A percentile compares a stretch with the other conserved stretches of the same genome.
Evolutionary conservation across 768 basidiomycete species (phyloP).

Genomic region (Daedaleopsis nitida): DNA sequence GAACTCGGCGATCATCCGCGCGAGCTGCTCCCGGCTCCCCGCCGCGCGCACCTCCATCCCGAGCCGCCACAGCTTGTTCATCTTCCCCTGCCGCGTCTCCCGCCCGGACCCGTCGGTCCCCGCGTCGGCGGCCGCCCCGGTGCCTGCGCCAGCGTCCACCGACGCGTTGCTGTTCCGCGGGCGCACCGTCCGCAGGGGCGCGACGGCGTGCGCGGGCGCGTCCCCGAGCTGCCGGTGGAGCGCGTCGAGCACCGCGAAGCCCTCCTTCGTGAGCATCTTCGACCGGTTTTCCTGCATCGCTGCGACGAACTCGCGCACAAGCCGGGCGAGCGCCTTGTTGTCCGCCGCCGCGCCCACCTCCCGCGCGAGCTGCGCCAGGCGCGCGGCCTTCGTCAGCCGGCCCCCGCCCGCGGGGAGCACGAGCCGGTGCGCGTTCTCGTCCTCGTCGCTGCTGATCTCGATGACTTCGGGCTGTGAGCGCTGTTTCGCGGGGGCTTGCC

Average conservation of each 20-base stretch:
- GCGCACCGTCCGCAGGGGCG: constrained; percentile 52
- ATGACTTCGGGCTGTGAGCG: constrained; percentile 38
- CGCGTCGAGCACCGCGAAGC: constrained; percentile 68
- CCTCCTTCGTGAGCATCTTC: constrained; percentile 67
- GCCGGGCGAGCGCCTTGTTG: constrained; percentile 52
- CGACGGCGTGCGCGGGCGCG: constrained; percentile 55
- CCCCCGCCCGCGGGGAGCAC: constrained; percentile 20
- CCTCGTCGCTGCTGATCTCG: constrained; percentile 38
- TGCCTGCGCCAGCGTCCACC: constrained; percentile 13
- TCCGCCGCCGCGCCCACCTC: constrained; percentile 50
- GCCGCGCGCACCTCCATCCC: constrained; percentile 55
- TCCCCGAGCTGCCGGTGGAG: constrained; percentile 72
- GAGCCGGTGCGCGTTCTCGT: constrained; percentile 29
- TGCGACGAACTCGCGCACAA: constrained; percentile 62
- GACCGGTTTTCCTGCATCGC: constrained; percentile 68
- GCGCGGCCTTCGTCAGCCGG: constrained; percentile 53
- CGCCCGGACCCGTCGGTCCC: constrained; percentile 40
- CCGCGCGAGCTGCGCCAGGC: constrained; percentile 49
- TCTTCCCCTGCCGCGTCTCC: constrained; percentile 52
- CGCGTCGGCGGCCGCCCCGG: constrained; percentile 33
- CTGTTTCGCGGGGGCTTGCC: constrained; percentile 17
- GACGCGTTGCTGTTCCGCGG: constrained; percentile 17
- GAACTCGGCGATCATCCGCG: constrained; percentile 69
- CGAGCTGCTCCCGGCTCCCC: constrained; percentile 56
- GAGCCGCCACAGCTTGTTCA: constrained; percentile 60